phyloP scores from a whole-genome alignment of 352 stramenopile genomes.

The Phytophthora palmivora region DNA sequence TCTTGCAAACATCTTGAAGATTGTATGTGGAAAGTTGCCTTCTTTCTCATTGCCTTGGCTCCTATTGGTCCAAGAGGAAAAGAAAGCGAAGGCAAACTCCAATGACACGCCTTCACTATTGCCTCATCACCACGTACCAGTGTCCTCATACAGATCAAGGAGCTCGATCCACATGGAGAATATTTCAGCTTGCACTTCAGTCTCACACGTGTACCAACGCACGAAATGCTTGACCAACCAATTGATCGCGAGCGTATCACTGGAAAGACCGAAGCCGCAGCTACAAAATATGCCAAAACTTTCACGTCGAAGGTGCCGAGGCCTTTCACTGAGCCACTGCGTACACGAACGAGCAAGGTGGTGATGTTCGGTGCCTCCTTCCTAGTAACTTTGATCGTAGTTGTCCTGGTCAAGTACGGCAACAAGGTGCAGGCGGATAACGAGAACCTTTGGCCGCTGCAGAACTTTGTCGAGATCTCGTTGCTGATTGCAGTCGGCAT shows the following conservation, averaged over 20 bases:
- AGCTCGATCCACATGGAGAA: conserved; percentile 34
- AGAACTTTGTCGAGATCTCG: conserved; percentile 54
- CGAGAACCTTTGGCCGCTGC: conserved; percentile 49
- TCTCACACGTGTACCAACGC: conserved; percentile 36
- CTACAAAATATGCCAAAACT: conserved; percentile 8
- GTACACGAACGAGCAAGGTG: conserved; percentile 24
- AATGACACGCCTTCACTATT: conserved; percentile 64
- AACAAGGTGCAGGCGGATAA: conserved; percentile 34
- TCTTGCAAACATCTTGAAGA: too few relatives aligned
- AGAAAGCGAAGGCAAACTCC: too few relatives aligned
- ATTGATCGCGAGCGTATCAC: conserved; percentile 36
- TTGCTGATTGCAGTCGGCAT: conserved; percentile 20
- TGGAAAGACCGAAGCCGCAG: conserved; percentile 11
- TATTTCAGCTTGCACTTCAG: conserved; percentile 41
- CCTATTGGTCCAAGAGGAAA: too few relatives aligned
- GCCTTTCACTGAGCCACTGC: conserved; percentile 44
- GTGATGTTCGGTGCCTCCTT: conserved; percentile 32
- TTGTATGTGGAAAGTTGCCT: too few relatives aligned
- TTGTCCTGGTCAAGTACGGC: conserved; percentile 37
- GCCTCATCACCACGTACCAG: conserved; percentile 45
- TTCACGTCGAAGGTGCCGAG: conserved; percentile 11
- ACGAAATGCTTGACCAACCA: conserved; percentile 17
- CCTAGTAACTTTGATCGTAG: conserved; percentile 34
- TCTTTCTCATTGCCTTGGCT: too few relatives aligned
- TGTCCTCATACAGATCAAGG: conserved; percentile 36